Evolutionary conservation across 2,329 filamentous ascomycete genomes (phyloP).

Genomic region (Talaromyces sp.): DNA sequence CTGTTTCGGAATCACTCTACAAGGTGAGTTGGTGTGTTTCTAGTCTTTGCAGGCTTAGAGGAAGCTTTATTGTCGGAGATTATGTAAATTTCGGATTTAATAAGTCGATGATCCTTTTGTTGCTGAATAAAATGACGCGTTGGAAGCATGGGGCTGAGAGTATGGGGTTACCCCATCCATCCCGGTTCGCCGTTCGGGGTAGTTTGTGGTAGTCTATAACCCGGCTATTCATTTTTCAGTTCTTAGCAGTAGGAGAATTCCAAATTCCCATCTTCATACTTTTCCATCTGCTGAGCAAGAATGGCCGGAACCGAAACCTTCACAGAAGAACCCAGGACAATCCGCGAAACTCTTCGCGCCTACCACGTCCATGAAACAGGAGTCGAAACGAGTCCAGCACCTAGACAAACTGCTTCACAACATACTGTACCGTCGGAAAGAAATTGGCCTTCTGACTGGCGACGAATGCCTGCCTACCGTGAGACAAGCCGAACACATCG

Average conservation of each 20-base stretch:
- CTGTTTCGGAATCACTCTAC: not conserved
- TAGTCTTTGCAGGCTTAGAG: not conserved
- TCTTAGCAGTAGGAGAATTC: not conserved
- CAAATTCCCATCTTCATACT: not conserved
- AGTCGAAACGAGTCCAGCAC: not conserved
- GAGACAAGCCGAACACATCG: not conserved
- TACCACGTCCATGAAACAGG: not conserved
- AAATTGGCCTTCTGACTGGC: not conserved
- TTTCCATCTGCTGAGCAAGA: not conserved
- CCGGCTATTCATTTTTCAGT: too few species aligned
- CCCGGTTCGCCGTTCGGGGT: too few species aligned
- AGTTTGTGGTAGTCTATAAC: too few species aligned
- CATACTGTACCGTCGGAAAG: not conserved
- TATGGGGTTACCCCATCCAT: too few species aligned
- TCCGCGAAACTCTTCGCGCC: not conserved
- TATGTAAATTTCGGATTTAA: not conserved
- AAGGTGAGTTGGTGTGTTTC: not conserved
- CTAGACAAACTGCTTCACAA: not conserved
- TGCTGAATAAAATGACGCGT: too few species aligned
- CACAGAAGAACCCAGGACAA: not conserved
- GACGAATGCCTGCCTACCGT: not conserved
- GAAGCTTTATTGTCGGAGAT: not conserved
- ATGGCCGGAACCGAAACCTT: not conserved
- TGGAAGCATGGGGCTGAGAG: too few species aligned
- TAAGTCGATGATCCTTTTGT: too few species aligned